phyloP scores from a whole-genome alignment of 1,284 basidiomycete genomes.

The Microbotryomycetes sp. region DNA sequence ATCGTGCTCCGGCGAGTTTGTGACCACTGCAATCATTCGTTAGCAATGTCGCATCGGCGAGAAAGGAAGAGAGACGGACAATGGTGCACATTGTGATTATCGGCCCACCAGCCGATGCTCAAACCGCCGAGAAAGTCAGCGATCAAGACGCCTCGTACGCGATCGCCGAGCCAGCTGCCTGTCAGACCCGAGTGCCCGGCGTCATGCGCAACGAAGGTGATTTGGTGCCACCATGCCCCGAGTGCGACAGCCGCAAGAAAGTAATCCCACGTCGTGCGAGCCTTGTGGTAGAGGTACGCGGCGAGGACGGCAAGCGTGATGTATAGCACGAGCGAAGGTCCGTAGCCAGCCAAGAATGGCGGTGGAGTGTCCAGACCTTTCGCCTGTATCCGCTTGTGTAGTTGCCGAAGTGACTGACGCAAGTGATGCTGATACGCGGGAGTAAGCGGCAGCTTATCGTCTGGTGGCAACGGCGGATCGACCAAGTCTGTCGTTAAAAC shows the following conservation, averaged over 20 bases:
- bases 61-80: slow-evolving; percentile 38
- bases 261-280: slow-evolving; percentile 37
- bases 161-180: slow-evolving; percentile 74
- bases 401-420: slow-evolving; percentile 67
- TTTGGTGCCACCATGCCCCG: slow-evolving; percentile 89
- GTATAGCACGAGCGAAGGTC: slow-evolving; percentile 76
- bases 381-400: slow-evolving; percentile 66
- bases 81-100: slow-evolving; percentile 97
- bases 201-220: slow-evolving; percentile 88
- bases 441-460: slow-evolving; percentile 46
- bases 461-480: slow-evolving; percentile 35
- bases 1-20: slow-evolving; percentile 94
- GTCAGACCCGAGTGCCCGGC: slow-evolving; percentile 91
- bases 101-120: slow-evolving; percentile 95
- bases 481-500: slow-evolving; percentile 34
- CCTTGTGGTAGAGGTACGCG: slow-evolving; percentile 53
- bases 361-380: slow-evolving; percentile 81
- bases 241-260: slow-evolving; percentile 69
- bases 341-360: slow-evolving; percentile 73
- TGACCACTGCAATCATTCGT: slow-evolving; percentile 59
- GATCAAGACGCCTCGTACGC: slow-evolving; percentile 70
- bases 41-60: slow-evolving; percentile 44
- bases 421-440: slow-evolving; percentile 60
- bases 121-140: slow-evolving; percentile 85
- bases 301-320: slow-evolving; percentile 55